Conservation (phyloP, 331 rosid species). For the Dryas integrifolia region DNA sequence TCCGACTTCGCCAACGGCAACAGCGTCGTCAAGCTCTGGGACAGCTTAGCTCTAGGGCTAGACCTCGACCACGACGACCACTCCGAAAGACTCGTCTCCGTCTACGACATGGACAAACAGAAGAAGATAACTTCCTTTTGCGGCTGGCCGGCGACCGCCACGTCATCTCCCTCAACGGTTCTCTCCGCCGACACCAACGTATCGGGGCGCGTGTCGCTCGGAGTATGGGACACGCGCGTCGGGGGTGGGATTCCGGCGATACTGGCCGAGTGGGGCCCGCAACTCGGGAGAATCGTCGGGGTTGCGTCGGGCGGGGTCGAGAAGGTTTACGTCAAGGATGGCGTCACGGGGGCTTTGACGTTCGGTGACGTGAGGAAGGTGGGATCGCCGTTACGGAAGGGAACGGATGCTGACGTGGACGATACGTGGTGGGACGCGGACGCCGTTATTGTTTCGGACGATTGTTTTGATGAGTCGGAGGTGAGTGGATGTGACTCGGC, state of each 20-base stretch:
- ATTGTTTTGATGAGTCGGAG: slow-evolving; percentile 21
- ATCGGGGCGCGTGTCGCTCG: slow-evolving; percentile 34
- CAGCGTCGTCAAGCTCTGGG: slow-evolving; percentile 91
- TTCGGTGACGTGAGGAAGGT: slow-evolving; percentile 78
- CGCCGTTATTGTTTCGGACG: slow-evolving; percentile 37
- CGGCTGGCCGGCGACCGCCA: slow-evolving; percentile 16
- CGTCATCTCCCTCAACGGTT: slow-evolving; percentile 12
- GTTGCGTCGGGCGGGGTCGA: slow-evolving; percentile 53
- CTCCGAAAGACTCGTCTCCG: slow-evolving; percentile 22
- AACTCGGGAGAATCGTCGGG: slow-evolving; percentile 47
- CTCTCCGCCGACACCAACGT: slow-evolving; percentile 12
- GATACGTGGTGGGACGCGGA: slow-evolving; percentile 67
- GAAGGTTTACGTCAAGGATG: slow-evolving; percentile 57
- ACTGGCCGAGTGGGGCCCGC: slow-evolving; percentile 67
- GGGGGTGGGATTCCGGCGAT: slow-evolving; percentile 55
- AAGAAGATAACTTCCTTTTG: slow-evolving; percentile 12
- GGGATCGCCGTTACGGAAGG: slow-evolving; percentile 43
- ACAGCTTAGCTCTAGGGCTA: slow-evolving; percentile 51
- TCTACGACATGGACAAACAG: slow-evolving; percentile 31
- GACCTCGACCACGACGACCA: slow-evolving; percentile 39
- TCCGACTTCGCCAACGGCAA: slow-evolving; percentile 52
- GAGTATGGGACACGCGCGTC: slow-evolving; percentile 75
- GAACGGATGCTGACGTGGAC: slow-evolving; percentile 49
- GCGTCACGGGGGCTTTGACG: slow-evolving; percentile 36
- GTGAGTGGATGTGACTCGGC: slow-evolving; percentile 27